These are phyloP conservation scores for Rhodotorula toruloides DNA, from an alignment of 768 basidiomycete genomes.

Conservation along the genomic window DNA sequence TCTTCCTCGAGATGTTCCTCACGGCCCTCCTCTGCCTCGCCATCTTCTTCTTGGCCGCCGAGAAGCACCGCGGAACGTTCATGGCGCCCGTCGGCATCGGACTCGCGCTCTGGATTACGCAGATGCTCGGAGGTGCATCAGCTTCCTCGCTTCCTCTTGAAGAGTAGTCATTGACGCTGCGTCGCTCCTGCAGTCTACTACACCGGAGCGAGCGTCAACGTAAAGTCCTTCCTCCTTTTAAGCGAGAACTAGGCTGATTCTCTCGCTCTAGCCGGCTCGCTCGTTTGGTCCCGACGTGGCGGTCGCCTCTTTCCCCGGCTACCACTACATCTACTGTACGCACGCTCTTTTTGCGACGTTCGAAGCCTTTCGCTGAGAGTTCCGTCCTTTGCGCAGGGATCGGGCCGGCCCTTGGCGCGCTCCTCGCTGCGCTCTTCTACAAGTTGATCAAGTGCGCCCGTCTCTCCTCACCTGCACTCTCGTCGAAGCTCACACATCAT, in stretches of 20 bases:
- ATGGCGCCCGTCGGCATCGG: conserved; percentile 50
- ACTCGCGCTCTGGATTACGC: conserved; percentile 33
- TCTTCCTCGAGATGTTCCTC: conserved; percentile 37
- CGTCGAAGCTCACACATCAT: too few relatives aligned
- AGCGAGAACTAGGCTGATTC: too few relatives aligned
- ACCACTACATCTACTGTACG: conserved; percentile 36
- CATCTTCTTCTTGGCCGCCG: conserved; percentile 17
- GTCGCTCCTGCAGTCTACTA: neutral
- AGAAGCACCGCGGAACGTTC: conserved; percentile 48
- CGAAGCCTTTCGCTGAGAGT: neutral
- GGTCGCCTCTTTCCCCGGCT: conserved; percentile 8
- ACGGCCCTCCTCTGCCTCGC: conserved; percentile 36
- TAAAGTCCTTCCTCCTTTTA: too few relatives aligned
- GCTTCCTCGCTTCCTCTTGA: too few relatives aligned
- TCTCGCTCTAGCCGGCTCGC: too few relatives aligned
- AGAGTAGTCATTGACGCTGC: too few relatives aligned
- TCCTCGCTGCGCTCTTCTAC: conserved; percentile 17
- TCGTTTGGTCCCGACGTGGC: conserved; percentile 30
- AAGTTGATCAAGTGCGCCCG: conserved; percentile 6
- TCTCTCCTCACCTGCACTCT: neutral
- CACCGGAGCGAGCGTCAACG: neutral
- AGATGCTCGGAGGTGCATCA: conserved; percentile 22
- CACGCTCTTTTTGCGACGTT: too few relatives aligned
- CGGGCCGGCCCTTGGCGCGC: neutral
- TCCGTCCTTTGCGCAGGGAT: neutral